Base-by-base conservation (phyloP, 2,329 filamentous ascomycete genomes). In the Leptographium radiaticola region DNA sequence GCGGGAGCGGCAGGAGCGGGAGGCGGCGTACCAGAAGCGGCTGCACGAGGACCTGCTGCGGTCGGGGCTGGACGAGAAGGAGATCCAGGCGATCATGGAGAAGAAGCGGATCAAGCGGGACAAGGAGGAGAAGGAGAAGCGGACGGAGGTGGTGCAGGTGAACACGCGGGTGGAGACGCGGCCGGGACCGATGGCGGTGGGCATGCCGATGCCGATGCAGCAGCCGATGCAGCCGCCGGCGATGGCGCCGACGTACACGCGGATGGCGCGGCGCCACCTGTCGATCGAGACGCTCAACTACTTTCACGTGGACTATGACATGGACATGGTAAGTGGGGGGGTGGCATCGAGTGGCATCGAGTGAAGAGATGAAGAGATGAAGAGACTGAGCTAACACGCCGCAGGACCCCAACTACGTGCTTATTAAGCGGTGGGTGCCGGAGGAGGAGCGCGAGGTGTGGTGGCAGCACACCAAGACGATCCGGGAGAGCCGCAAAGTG, bases 401-500 rank as follows among this genome's bases (percentile, higher is more conserved):
- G 70, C 51, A 81, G 74, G 83, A 89, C 62, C 75, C 79, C 18
- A 80, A 85, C 48, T 89, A 80, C 60, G 72, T 89, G 53, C 67
- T 90, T 56, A 85, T 89, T 68, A 86, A 58, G 67, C 75, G 81
- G 54, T 87, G 80, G 80, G 80, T 89, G 51, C 77, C 80, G 5
- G 81, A 88, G 60, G 77, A 79, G 57, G 79, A 88, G 64, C 86
- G 88, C 62, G 78, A 87, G 55, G 71, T 80, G 54, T 75, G 89
- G 49, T 90, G 86, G 76, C 76, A 79, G 45, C 84, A 89, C 67
- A 88, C 86, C 4, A 75, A 75, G 57, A 70, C 75, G 45, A 65
- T 87, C 58, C 81, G 82, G n/a, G 77, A 81, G 62, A 74, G 72
- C 63, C 70, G 73, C 8, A 74, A 71, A 61, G 65, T 73, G 44